These are phyloP conservation scores for Eremochloa ophiuroides DNA, from an alignment of 176 grass and related monocot species.

Conservation along the genomic window DNA sequence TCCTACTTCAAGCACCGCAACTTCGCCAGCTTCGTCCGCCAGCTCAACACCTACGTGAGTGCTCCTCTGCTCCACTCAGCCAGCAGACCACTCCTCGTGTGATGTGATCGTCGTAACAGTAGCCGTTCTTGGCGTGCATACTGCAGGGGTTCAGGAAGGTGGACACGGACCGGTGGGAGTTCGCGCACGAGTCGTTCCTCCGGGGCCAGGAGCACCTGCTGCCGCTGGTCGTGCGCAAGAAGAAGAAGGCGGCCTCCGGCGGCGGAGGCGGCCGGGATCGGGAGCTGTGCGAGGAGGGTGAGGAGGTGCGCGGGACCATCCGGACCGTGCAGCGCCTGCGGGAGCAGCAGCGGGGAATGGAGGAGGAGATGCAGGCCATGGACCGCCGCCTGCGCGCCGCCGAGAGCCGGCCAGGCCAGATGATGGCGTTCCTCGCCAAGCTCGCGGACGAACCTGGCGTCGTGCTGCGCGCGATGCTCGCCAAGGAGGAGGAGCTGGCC, in stretches of 20 bases:
- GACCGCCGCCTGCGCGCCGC: slow-evolving; percentile 38
- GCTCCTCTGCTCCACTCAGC: not conserved
- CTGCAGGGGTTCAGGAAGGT: slow-evolving; percentile 52
- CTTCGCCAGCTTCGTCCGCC: slow-evolving; percentile 91
- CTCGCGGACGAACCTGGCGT: slow-evolving; percentile 39
- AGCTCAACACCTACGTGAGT: slow-evolving; percentile 90
- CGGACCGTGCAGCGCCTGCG: slow-evolving; percentile 41
- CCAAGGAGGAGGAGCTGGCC: slow-evolving; percentile 41
- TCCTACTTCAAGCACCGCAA: slow-evolving; percentile 96
- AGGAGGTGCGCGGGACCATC: slow-evolving; percentile 51
- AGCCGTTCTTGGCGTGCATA: too few species aligned
- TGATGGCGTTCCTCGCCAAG: slow-evolving; percentile 55
- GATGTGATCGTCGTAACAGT: rapidly evolving
- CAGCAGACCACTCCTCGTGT: not conserved
- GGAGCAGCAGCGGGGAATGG: slow-evolving; percentile 37
- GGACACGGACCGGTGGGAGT: slow-evolving; percentile 59
- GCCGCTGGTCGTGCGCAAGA: slow-evolving; percentile 51
- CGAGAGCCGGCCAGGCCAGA: slow-evolving; percentile 47
- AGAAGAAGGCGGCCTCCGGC: slow-evolving; percentile 15
- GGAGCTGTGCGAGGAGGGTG: slow-evolving; percentile 33
- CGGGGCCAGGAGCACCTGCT: slow-evolving; percentile 43
- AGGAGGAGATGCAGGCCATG: slow-evolving; percentile 45
- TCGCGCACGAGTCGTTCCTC: slow-evolving; percentile 63
- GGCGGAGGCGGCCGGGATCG: not conserved
- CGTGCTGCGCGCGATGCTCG: slow-evolving; percentile 44